A percentile compares a stretch with the other conserved stretches of the same genome.
Conservation (phyloP, 179 eudicot genomes). For the Silene coronaria region DNA sequence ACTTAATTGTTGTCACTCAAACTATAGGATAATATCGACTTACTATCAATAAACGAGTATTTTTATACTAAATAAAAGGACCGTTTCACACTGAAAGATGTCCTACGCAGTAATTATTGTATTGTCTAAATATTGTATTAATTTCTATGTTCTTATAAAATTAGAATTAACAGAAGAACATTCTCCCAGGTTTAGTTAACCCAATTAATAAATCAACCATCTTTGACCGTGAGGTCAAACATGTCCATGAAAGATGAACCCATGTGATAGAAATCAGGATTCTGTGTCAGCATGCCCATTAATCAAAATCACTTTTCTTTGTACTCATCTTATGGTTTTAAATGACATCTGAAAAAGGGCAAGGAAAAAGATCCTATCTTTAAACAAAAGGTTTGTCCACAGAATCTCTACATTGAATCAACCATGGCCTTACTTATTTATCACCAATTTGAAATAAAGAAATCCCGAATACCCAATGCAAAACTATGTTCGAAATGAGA, state of each 20-base stretch:
- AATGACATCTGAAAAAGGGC: not conserved
- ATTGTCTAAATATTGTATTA: not conserved
- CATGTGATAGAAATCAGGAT: conserved; percentile 13
- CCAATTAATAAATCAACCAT: not conserved
- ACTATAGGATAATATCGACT: not conserved
- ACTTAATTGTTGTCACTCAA: not conserved
- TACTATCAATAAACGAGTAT: too few relatives aligned
- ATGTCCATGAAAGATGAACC: not conserved
- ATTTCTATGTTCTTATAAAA: not conserved
- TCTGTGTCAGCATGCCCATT: conserved; percentile 13
- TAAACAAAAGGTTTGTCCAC: not conserved
- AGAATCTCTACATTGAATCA: conserved; percentile 14
- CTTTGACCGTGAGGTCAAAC: conserved; percentile 20
- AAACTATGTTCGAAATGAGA: too few relatives aligned
- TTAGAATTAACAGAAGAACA: conserved; percentile 8
- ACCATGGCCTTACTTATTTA: not conserved
- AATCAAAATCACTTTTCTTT: conserved; percentile 1
- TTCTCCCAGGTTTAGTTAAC: conserved; percentile 7
- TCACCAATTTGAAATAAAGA: not conserved
- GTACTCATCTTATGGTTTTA: not conserved
- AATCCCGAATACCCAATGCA: not conserved
- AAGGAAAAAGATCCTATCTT: not conserved
- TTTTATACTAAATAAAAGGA: too few relatives aligned
- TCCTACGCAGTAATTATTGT: too few relatives aligned
- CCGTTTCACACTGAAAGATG: too few relatives aligned